Evolutionary conservation across 352 stramenopile species (phyloP), one percentile per base, ranked within the genome.

Genomic region (Pythium pyrilobum): DNA sequence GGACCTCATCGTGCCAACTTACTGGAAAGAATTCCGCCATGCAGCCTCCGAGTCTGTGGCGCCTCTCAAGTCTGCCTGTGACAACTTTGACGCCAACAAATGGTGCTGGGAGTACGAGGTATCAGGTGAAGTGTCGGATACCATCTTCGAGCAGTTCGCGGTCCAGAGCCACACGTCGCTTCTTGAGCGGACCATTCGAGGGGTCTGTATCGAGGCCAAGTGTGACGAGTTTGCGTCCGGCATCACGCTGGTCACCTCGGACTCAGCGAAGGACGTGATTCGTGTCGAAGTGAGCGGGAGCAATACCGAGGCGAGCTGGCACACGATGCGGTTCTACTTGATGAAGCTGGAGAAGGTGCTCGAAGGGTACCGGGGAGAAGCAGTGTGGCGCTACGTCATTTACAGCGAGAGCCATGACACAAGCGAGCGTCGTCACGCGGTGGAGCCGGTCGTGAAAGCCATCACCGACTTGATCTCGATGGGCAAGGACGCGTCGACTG

Each of bases 21-120:
- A 59, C 55, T 52, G 33, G 46, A 51, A 23, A 43, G n/a, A n/a
- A n/a, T n/a, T n/a, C n/a, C n/a, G n/a, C n/a, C n/a, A n/a, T n/a
- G n/a, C n/a, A 59, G 5, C 27, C 9, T 20, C 52, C 52, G 37
- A 27, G 41, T 12, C n/a, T 39, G 3, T 50, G n/a, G 24, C 37
- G 8, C 15, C 27, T 48, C 43, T 12, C 21, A 18, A 18, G 42
- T 50, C 27, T 6, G 24, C 53, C 15, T 38, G 23, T 21, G 50
- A 42, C 28, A 23, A 12, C n/a, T 59, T 44, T 15, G 5, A 7
- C 9, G n/a, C 23, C 23, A 11, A 42, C 37, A 3, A 45, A 28
- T 58, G 58, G 29, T 61, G 57, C 29, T 74, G 66, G 62, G 62
- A 74, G 21, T 71, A 71, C 40, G 57, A 59, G 7, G 33, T 74